Conservation (phyloP, 495 filamentous ascomycete genomes). For the Talaromyces stipitatus region DNA sequence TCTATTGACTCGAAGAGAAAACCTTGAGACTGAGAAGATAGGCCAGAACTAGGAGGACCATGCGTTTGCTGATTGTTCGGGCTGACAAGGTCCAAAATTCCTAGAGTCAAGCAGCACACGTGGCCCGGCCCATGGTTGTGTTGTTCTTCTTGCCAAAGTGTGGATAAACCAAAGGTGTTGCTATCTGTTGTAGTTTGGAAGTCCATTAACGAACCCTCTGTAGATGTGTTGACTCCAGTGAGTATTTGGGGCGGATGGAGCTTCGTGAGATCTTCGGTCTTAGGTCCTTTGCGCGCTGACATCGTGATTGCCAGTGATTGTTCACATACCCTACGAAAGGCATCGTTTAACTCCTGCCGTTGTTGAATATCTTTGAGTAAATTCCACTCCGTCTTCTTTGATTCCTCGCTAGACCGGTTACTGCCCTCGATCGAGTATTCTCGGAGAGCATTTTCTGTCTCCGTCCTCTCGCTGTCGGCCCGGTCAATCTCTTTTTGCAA, state of each 20-base stretch:
- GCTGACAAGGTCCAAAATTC: background rate
- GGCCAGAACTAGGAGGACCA: background rate
- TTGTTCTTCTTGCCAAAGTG: background rate
- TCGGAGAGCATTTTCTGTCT: background rate
- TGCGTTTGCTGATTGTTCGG: background rate
- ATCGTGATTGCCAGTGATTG: background rate
- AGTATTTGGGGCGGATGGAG: background rate
- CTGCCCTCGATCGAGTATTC: background rate
- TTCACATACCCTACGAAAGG: background rate
- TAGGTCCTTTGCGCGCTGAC: background rate
- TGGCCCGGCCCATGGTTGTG: background rate
- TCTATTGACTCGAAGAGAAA: background rate
- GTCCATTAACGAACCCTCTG: background rate
- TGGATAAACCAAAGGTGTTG: background rate
- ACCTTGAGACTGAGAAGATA: background rate
- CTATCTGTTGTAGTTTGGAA: background rate
- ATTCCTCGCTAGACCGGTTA: background rate
- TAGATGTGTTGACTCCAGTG: background rate
- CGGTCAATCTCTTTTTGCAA: background rate
- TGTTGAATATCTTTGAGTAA: background rate
- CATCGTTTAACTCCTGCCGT: background rate
- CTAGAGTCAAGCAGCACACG: background rate
- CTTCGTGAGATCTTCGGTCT: background rate
- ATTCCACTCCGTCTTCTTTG: background rate
- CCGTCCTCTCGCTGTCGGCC: background rate